Percentiles rank a stretch among this genome's conserved stretches.
These are phyloP conservation scores for Lepidium africanum DNA, from an alignment of 345 rosid species.

Conservation along the genomic window DNA sequence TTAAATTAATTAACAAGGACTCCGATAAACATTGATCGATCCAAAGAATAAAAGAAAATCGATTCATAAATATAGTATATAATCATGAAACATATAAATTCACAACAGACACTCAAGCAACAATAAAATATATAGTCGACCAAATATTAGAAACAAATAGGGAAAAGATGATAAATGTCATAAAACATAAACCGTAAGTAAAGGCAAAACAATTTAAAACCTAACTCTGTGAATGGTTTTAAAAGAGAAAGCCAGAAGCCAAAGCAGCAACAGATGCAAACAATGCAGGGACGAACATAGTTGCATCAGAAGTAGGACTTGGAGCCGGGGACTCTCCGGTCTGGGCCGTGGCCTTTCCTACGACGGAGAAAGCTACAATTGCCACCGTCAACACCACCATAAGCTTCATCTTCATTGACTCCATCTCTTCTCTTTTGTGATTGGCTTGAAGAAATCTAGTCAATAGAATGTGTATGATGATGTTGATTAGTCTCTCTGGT, in stretches of 20 bases:
- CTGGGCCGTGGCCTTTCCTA: constrained; percentile 22
- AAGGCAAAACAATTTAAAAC: background rate
- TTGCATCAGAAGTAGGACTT: constrained; percentile 32
- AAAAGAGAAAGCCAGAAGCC: constrained; percentile 25
- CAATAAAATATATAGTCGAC: background rate
- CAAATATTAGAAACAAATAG: background rate
- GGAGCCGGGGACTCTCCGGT: constrained; percentile 30
- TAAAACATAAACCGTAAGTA: background rate
- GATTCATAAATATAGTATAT: background rate
- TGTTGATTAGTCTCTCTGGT: background rate
- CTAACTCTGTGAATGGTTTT: constrained; percentile 10
- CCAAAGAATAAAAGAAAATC: no score
- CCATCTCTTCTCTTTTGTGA: constrained; percentile 4
- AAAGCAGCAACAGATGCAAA: constrained; percentile 31
- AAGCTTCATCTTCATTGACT: constrained; percentile 27
- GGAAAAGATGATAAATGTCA: no score
- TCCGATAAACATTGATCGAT: no score
- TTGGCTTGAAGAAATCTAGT: background rate
- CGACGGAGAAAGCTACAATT: constrained; percentile 27
- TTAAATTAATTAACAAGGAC: no score
- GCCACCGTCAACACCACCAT: constrained; percentile 25
- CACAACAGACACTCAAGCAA: constrained; percentile 12
- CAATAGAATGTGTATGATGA: background rate
- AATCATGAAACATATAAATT: background rate
- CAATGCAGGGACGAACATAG: constrained; percentile 26